Evolutionary conservation across 108 stramenopile species (phyloP).

Genomic region (Cylindrotheca closterium): DNA sequence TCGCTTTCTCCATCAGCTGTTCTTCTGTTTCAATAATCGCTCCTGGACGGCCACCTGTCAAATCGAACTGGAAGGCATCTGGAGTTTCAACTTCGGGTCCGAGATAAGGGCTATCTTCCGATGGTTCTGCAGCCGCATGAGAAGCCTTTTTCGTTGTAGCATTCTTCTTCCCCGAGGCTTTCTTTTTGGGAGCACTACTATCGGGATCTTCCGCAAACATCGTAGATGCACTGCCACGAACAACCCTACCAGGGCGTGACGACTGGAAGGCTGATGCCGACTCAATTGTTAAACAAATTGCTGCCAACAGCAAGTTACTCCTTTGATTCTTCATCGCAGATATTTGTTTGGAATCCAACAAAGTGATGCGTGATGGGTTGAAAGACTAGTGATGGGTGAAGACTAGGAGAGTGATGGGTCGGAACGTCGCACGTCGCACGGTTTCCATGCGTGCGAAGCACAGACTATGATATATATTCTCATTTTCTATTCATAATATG

Average conservation of each 20-base stretch:
- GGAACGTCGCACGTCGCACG: too few relatives aligned
- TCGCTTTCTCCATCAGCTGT: constrained; percentile 27
- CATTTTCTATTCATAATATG: too few relatives aligned
- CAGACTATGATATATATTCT: too few relatives aligned
- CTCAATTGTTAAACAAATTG: background rate
- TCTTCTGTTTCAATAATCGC: constrained; percentile 57
- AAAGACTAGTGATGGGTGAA: too few relatives aligned
- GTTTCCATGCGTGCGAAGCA: too few relatives aligned
- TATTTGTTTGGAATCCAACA: too few relatives aligned
- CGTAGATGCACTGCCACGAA: background rate
- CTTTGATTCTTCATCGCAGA: too few relatives aligned
- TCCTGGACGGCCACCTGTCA: constrained; percentile 58
- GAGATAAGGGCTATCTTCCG: background rate
- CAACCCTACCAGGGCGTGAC: background rate
- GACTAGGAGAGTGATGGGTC: too few relatives aligned
- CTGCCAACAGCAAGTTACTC: too few relatives aligned
- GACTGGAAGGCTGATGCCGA: background rate
- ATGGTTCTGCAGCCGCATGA: background rate
- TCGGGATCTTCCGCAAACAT: background rate
- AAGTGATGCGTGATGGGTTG: too few relatives aligned
- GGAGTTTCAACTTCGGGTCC: constrained; percentile 23
- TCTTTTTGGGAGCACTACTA: background rate
- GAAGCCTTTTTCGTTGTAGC: background rate
- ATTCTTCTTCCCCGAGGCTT: background rate
- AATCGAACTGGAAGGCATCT: constrained; percentile 34